Percentiles rank a stretch among this genome's conserved stretches.
These are phyloP conservation scores for Mycena sanguinolenta DNA, from an alignment of 768 basidiomycete genomes.

Conservation along the genomic window DNA sequence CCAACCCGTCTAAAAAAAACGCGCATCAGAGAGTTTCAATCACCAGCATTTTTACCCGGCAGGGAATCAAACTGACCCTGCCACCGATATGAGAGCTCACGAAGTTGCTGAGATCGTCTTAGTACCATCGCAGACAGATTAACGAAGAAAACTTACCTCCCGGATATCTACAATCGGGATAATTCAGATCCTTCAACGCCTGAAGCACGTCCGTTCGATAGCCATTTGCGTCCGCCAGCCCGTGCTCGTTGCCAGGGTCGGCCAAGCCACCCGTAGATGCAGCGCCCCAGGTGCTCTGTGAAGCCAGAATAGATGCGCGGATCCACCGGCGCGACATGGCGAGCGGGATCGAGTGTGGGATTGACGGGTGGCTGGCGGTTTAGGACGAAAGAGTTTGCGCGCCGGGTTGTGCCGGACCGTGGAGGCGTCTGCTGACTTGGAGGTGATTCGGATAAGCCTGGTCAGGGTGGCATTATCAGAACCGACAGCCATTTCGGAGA, in stretches of 20 bases:
- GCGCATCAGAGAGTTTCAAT: neutral
- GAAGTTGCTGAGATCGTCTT: constrained; percentile 53
- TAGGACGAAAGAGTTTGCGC: too few relatives aligned
- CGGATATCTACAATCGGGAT: constrained; percentile 66
- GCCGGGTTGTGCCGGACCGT: neutral
- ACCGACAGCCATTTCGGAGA: too few relatives aligned
- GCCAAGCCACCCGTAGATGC: constrained; percentile 67
- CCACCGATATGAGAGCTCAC: constrained; percentile 71
- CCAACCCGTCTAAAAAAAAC: constrained; percentile 62
- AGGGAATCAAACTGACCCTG: constrained; percentile 46
- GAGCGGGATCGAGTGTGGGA: constrained; percentile 59
- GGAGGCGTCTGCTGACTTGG: too few relatives aligned
- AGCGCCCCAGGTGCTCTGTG: constrained; percentile 71
- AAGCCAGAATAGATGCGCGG: constrained; percentile 72
- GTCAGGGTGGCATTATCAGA: too few relatives aligned
- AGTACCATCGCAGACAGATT: neutral
- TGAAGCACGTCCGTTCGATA: constrained; percentile 66
- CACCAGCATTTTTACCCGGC: too few relatives aligned
- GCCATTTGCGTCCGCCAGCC: constrained; percentile 56
- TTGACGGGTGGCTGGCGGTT: constrained; percentile 39
- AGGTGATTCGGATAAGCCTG: too few relatives aligned
- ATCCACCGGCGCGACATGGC: constrained; percentile 58
- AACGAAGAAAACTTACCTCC: constrained; percentile 54
- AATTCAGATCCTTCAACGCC: constrained; percentile 58
- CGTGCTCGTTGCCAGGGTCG: constrained; percentile 52